Base-by-base conservation (phyloP, 164 flowering plant genomes). In the Santalum album region DNA sequence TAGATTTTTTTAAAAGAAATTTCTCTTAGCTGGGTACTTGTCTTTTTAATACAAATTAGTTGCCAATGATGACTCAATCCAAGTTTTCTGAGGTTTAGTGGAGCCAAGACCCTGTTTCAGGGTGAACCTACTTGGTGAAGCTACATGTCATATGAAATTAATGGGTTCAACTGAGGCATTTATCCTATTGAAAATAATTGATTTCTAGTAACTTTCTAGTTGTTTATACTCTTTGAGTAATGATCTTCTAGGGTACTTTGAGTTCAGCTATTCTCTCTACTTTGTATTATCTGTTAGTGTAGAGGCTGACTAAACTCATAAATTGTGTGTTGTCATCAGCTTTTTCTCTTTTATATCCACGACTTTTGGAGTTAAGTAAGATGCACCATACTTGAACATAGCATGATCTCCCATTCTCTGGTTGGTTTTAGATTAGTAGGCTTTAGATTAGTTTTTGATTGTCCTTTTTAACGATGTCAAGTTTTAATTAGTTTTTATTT, bases 241-340 rank as follows among this genome's bases (percentile, higher is more conserved):
- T n/a, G n/a, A n/a, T n/a, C n/a, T n/a, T n/a, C n/a, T n/a, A n/a
- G n/a, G n/a, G n/a, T n/a, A n/a, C n/a, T n/a, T n/a, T n/a, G n/a
- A n/a, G n/a, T n/a, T n/a, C 40, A 68, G 78, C 84, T 81, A 81
- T 84, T 67, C 82, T 65, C 68, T 29, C 56, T 26, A 4, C 47
- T 24, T 46, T 2, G 1, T 2, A 0, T 9, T 16, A 6, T 6
- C 16, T 27, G 26, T 69, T 55, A 77, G 67, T 47, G 11, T 52
- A 53, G 71, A 40, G 87, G 69, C 81, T 78, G 84, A 81, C 62
- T n/a, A 63, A 75, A 79, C 83, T 79, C 90, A 25, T 2, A 86
- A 2, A 83, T 23, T 64, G 6, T 55, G 84, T 76, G 95, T 75
- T 78, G 78, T 71, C 89, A 83, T 86, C 95, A 86, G 80, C 87